Percentiles rank a stretch among this genome's conserved stretches.
phyloP scores from a whole-genome alignment of 2,329 filamentous ascomycete genomes.

The Pseudogymnoascus sp. region DNA sequence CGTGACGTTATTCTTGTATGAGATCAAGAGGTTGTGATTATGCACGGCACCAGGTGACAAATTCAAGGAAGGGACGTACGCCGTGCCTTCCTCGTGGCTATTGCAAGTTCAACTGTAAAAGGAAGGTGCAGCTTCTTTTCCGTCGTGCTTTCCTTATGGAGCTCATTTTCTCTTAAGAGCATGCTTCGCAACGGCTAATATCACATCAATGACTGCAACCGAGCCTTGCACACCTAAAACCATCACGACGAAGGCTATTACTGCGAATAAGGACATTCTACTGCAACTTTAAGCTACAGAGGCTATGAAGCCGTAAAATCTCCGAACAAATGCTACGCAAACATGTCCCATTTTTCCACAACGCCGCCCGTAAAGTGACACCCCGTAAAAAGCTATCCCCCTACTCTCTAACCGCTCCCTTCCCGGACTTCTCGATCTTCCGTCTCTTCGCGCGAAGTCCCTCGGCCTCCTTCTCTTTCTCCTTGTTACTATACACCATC shows the following conservation, averaged over 20 bases:
- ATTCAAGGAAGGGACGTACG: neutral
- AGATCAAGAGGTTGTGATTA: neutral
- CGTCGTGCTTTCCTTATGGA: neutral
- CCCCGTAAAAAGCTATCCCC: neutral
- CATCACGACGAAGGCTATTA: neutral
- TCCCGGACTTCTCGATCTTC: conserved; percentile 63
- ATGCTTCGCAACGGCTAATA: neutral
- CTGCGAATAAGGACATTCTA: conserved; percentile 5
- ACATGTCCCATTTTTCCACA: conserved; percentile 6
- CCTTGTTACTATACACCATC: conserved; percentile 93
- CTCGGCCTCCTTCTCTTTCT: conserved; percentile 85
- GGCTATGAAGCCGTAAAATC: conserved; percentile 4
- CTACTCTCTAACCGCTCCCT: conserved; percentile 20
- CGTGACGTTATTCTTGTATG: neutral
- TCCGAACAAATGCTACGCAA: conserved; percentile 8
- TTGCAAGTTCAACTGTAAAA: neutral
- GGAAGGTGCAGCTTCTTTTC: neutral
- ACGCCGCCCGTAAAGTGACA: conserved; percentile 6
- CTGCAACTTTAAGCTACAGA: conserved; percentile 7
- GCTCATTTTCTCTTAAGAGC: neutral
- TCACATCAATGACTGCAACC: neutral
- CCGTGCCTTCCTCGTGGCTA: neutral
- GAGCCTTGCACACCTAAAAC: neutral
- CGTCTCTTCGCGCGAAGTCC: conserved; percentile 83
- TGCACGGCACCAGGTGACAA: no score